These are phyloP conservation scores for Coemansia sp. DNA, from an alignment of 192 early-diverging fungal genomes.

Conservation along the genomic window DNA sequence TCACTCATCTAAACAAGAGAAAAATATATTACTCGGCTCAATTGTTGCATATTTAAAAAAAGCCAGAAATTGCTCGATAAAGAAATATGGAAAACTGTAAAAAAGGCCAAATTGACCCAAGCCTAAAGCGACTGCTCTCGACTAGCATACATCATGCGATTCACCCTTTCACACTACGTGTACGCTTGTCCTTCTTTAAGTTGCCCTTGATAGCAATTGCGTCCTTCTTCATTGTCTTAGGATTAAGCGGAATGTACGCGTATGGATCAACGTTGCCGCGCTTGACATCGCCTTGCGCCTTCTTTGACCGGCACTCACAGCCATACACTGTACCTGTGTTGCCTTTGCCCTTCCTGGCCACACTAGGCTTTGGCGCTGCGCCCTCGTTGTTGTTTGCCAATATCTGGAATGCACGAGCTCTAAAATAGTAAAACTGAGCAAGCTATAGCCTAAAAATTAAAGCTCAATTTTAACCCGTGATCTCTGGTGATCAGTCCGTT, in stretches of 20 bases:
- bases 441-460: no score
- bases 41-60: slow-evolving; percentile 1
- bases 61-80: neutral
- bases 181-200: slow-evolving; percentile 49
- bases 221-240: slow-evolving; percentile 55
- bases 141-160: neutral
- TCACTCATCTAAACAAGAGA: neutral
- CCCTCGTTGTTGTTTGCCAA: slow-evolving; percentile 56
- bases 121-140: neutral
- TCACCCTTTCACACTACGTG: slow-evolving; percentile 19
- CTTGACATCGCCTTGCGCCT: slow-evolving; percentile 88
- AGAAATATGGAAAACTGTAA: neutral
- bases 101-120: neutral
- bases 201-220: slow-evolving; percentile 41
- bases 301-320: slow-evolving; percentile 81
- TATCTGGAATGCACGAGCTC: no score
- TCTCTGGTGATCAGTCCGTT: neutral
- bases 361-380: neutral
- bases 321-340: slow-evolving; percentile 24
- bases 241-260: slow-evolving; percentile 87
- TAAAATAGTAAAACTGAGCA: no score
- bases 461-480: neutral
- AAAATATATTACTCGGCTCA: neutral
- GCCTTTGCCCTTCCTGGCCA: slow-evolving; percentile 41
- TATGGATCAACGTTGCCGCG: slow-evolving; percentile 87